Evolutionary conservation across 352 stramenopile species (phyloP), one percentile per base, ranked within the genome.

Genomic region (Phytophthora fragariae): DNA sequence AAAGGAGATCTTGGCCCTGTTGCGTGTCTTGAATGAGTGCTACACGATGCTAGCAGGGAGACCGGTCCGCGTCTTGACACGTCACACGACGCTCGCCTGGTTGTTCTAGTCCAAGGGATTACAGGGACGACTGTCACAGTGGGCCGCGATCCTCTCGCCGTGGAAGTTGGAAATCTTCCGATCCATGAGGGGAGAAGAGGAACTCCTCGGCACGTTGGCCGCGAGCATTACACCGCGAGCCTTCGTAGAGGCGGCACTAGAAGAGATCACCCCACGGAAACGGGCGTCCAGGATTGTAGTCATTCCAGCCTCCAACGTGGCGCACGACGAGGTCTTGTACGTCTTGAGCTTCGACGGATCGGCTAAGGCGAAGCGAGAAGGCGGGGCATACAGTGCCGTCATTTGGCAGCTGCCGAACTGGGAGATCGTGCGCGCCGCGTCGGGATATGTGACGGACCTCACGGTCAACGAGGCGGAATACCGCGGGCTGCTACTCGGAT

Each of bases 311-410:
- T 52, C 50, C 5, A 37, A 14, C 21, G 17, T 62, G 9, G 17
- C 8, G 7, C 2, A 1, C 5, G 55, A 59, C 6, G 46, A 70
- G 44, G 47, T 14, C 3, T 9, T 68, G 8, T 5, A 46, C 3
- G 57, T 64, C 2, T 7, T 58, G 17, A 73, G 53, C n/a, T 68
- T 65, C 31, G 53, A 73, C 10, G 58, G 53, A n/a, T 73, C 66
- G 2, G 66, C 58, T 1, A 24, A 49, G 49, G 8, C 19, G 14
- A 73, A 68, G 17, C 39, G 49, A 49, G 29, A 29, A 4, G 57
- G 39, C 14, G 47, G 49, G 8, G 52, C 29, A 8, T 65, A 35
- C 17, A 69, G 53, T 6, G 39, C 41, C 1, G 46, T 73, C 2
- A 6, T 76, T 0, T 70, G 68, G 73, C 46, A 67, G 4, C 17